Conservation (phyloP, 2,329 filamentous ascomycete species). For the Madurella fahalii region DNA sequence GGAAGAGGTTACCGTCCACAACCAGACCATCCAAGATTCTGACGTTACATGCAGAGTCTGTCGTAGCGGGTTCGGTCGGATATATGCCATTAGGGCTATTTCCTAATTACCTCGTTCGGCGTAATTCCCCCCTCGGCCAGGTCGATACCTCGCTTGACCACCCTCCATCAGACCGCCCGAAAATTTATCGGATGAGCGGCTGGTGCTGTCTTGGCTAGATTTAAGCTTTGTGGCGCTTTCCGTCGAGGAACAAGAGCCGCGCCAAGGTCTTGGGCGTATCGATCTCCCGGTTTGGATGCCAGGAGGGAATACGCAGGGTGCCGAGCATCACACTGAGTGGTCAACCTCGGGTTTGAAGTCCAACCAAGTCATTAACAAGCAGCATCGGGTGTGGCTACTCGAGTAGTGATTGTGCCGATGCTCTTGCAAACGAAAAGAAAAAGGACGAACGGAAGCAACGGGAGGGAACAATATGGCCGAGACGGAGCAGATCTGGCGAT, state of each 20-base stretch:
- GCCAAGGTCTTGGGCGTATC: constrained; percentile 14
- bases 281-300: too few species aligned
- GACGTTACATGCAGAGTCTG: constrained; percentile 5
- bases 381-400: too few species aligned
- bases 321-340: not conserved
- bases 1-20: too few species aligned
- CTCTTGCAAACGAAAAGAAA: too few species aligned
- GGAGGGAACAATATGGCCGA: too few species aligned
- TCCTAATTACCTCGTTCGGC: constrained; percentile 5
- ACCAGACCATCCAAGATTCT: not conserved
- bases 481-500: too few species aligned
- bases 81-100: not conserved
- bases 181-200: not conserved
- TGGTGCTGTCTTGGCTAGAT: not conserved
- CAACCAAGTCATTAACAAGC: too few species aligned
- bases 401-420: too few species aligned
- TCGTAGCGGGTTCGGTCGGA: constrained; percentile 10
- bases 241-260: not conserved
- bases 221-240: constrained; percentile 13
- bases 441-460: too few species aligned
- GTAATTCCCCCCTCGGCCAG: constrained; percentile 8
- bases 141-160: constrained; percentile 11
- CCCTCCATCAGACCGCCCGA: not conserved
- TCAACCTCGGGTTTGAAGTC: not conserved
- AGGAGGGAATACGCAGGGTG: too few species aligned